These are phyloP conservation scores for Chaetomiaceae sp. DNA, from an alignment of 2,329 filamentous ascomycete genomes.

Conservation along the genomic window DNA sequence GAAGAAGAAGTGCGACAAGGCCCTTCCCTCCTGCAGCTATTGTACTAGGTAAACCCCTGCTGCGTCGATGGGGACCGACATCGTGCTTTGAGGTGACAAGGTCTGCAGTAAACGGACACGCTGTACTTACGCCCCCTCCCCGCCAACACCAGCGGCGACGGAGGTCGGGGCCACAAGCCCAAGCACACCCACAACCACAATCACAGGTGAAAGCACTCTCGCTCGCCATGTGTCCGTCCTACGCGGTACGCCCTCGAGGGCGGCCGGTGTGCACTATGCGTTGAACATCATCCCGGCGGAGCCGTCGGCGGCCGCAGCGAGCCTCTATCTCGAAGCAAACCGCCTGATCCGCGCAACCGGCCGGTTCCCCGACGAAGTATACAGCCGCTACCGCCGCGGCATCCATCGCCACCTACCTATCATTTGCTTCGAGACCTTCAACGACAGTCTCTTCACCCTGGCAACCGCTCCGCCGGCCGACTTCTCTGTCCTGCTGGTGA, in stretches of 20 bases:
- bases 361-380: neutral
- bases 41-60: neutral
- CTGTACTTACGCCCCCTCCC: neutral
- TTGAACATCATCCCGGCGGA: neutral
- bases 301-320: neutral
- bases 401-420: neutral
- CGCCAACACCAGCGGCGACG: neutral
- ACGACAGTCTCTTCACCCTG: no score
- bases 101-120: neutral
- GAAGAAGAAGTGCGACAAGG: constrained; percentile 1
- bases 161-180: neutral
- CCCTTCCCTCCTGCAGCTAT: neutral
- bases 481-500: no score
- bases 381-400: neutral
- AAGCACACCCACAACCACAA: neutral
- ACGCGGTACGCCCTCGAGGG: neutral
- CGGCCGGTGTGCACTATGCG: neutral
- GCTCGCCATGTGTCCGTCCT: neutral
- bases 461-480: no score
- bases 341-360: neutral
- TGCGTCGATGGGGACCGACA: neutral
- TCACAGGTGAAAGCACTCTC: neutral
- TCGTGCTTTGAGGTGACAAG: neutral
- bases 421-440: no score
- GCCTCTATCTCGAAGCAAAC: neutral